Percentiles rank a stretch among this genome's conserved stretches.
These are phyloP conservation scores for Centrapalus pauciflorus DNA, from an alignment of 129 eudicot species.

Conservation along the genomic window DNA sequence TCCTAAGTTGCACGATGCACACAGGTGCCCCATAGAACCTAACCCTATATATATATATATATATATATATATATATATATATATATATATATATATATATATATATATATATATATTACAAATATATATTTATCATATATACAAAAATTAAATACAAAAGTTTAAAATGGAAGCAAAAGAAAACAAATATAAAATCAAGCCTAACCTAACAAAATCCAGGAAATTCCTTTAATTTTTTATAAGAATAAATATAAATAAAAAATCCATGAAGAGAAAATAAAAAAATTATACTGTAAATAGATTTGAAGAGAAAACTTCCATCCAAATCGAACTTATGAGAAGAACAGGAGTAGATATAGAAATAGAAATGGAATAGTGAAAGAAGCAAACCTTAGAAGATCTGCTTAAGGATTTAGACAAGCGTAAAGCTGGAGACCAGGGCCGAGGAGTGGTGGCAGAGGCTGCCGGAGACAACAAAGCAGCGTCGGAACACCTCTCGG, in stretches of 20 bases:
- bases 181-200: not conserved
- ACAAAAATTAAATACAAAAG: not conserved
- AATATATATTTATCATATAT: too few species aligned
- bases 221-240: not conserved
- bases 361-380: not conserved
- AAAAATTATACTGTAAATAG: too few species aligned
- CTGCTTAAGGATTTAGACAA: conserved; percentile 60
- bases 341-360: too few species aligned
- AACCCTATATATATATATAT: too few species aligned
- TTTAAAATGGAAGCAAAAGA: not conserved
- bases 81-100: too few species aligned
- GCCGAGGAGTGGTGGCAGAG: conserved; percentile 25
- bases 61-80: too few species aligned
- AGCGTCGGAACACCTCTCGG: conserved; percentile 48
- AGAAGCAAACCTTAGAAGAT: conserved; percentile 55
- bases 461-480: conserved; percentile 43
- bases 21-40: too few species aligned
- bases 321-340: not conserved
- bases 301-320: too few species aligned
- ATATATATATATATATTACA: too few species aligned
- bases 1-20: too few species aligned
- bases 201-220: not conserved
- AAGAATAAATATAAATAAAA: too few species aligned
- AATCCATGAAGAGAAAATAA: not conserved
- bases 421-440: conserved; percentile 38